Evolutionary conservation across 371 early-diverging fungal species (phyloP).

Genomic region (Zychaea mexicana): DNA sequence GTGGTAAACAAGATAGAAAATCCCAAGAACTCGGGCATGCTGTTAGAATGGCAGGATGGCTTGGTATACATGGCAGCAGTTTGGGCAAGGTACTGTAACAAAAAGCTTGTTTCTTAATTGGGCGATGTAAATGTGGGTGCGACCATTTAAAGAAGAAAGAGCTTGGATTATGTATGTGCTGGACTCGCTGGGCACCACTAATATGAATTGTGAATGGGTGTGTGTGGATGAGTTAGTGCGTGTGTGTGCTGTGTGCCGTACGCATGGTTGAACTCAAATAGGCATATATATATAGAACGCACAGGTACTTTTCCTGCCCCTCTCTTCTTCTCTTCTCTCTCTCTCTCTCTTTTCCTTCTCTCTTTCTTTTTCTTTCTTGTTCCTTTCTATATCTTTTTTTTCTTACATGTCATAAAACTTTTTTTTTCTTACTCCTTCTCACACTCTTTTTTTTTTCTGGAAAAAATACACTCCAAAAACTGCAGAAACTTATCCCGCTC

Average conservation of each 20-base stretch:
- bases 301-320: not conserved
- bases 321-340: slow-evolving; percentile 5
- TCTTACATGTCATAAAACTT: slow-evolving; percentile 2
- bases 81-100: too few relatives aligned
- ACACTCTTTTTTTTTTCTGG: not conserved
- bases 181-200: not conserved
- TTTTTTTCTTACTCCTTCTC: not conserved
- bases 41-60: too few relatives aligned
- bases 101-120: too few relatives aligned
- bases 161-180: too few relatives aligned
- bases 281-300: slow-evolving; percentile 15
- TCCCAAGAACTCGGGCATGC: slow-evolving; percentile 4
- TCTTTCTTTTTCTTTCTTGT: not conserved
- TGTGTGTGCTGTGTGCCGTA: not conserved
- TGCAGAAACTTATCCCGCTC: not conserved
- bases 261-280: slow-evolving; percentile 1
- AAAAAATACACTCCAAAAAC: not conserved
- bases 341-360: not conserved
- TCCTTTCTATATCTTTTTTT: not conserved
- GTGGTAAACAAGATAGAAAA: not conserved
- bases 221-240: not conserved
- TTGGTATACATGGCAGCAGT: too few relatives aligned
- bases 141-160: too few relatives aligned
- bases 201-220: not conserved
- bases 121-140: not conserved